These are phyloP conservation scores for Alternaria triticimaculans DNA, from an alignment of 2,329 filamentous ascomycete genomes.

Conservation along the genomic window DNA sequence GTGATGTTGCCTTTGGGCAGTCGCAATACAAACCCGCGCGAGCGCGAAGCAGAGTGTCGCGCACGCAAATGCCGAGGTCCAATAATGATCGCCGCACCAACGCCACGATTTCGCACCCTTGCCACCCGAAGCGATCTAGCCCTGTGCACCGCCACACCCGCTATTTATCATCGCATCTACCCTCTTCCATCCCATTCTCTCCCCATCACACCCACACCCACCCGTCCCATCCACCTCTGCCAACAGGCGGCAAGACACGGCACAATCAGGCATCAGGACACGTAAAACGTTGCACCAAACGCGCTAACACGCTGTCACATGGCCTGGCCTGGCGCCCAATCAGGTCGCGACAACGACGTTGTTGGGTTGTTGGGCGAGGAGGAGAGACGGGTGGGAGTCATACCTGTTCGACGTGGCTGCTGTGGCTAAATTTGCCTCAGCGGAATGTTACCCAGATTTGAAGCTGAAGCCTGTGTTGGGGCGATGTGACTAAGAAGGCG, in stretches of 20 bases:
- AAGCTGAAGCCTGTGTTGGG: neutral
- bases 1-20: neutral
- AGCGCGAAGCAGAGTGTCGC: neutral
- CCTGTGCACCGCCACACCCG: neutral
- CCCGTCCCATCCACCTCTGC: neutral
- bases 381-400: neutral
- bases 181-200: neutral
- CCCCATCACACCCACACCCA: neutral
- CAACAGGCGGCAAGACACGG: neutral
- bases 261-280: neutral
- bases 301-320: constrained; percentile 31
- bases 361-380: neutral
- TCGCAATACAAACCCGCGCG: neutral
- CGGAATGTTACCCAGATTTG: neutral
- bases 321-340: constrained; percentile 12
- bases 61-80: neutral
- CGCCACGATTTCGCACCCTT: neutral
- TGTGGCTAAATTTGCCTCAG: neutral
- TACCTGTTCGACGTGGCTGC: neutral
- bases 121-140: neutral
- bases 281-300: constrained; percentile 8
- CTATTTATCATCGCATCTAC: neutral
- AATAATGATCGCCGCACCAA: neutral
- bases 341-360: neutral
- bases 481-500: constrained; percentile 8